Evolutionary conservation across 2,329 filamentous ascomycete genomes (phyloP), one percentile per base, ranked within the genome.

Genomic region (Cercospora sp.): DNA sequence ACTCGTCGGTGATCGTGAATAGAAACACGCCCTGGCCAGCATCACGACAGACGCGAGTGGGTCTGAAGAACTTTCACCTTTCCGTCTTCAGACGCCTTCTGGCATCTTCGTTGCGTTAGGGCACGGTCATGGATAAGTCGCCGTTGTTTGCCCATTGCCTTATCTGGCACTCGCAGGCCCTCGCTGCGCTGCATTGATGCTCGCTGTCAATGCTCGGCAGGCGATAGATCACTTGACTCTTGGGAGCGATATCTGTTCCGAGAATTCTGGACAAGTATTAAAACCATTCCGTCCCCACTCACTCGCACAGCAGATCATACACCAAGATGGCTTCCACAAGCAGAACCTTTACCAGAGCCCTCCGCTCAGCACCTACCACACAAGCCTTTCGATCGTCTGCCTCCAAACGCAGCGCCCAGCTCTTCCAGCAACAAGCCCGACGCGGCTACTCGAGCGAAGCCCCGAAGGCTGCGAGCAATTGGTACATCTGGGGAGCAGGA

Each of bases 341-440:
- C 70, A 75, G 77, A 67, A 76, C 76, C 53, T 77, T 83, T 66
- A 76, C 79, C 60, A 79, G 81, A 76, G 77, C 79, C 64, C 77
- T 71, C 65, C 79, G 68, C 73, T 76, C 71, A 73, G 83, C 76
- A 82, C 87, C 70, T 79, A 67, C 73, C 5, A 71, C 73, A 26
- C 73, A 85, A 72, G 83, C 89, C 67, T 82, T 90, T 77, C 87
- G 87, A 76, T 83, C 86, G 74, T 80, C 84, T 63, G 81, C 87
- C 55, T 64, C 88, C 86, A 75, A 86, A 83, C 76, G 78, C 79
- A 82, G 84, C 72, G 83, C 85, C 57, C 85, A 86, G 64, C 87
- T 90, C 74, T 89, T 93, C 85, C 91, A 90, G 80, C 88, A 89
- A 78, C 86, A 90, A 76, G 88, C 88, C 76, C 91, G 90, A 74